Conservation (phyloP, 2,329 filamentous ascomycete species). For the Coniochaeta ligniaria region DNA sequence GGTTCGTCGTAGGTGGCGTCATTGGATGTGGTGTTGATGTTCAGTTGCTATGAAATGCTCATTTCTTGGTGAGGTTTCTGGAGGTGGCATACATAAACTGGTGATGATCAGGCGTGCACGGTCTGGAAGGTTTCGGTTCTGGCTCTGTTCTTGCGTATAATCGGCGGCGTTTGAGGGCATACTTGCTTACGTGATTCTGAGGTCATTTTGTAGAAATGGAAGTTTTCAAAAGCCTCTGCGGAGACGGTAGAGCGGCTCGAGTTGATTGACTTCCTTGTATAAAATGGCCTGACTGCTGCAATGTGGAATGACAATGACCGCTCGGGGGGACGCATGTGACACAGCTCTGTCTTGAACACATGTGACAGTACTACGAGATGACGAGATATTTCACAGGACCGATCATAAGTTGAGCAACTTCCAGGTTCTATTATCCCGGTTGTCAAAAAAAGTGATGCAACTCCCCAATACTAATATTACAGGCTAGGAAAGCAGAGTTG, state of each 20-base stretch:
- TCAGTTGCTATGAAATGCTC: neutral
- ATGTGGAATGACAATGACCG: neutral
- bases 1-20: neutral
- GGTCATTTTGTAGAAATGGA: conserved; percentile 4
- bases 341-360: no score
- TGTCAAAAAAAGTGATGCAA: conserved; percentile 9
- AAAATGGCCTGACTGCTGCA: neutral
- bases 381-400: no score
- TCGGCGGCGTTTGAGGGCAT: neutral
- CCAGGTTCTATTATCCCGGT: neutral
- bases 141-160: conserved; percentile 1
- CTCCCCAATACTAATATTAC: conserved; percentile 10
- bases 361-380: no score
- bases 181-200: neutral
- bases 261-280: neutral
- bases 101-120: neutral
- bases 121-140: conserved; percentile 1
- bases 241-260: neutral
- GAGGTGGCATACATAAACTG: neutral
- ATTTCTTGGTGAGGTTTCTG: neutral
- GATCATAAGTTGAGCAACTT: neutral
- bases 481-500: conserved; percentile 7
- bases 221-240: neutral
- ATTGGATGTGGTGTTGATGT: neutral
- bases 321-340: no score